phyloP scores from a whole-genome alignment of 495 filamentous ascomycete genomes.

The Aspergillus olivimuriae region DNA sequence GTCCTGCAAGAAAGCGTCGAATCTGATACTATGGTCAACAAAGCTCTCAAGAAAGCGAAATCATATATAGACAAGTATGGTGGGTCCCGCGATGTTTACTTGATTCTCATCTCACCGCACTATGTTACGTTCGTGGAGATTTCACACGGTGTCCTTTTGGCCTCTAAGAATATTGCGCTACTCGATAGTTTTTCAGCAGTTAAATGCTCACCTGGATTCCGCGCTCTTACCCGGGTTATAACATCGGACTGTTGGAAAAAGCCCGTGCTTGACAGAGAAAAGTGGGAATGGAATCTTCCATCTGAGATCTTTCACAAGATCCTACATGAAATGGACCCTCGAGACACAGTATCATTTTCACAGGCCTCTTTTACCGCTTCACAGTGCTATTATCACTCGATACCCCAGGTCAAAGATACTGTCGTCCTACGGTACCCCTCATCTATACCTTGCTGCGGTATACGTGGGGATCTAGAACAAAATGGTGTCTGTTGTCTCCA shows the following conservation, averaged over 20 bases:
- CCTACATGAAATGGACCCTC: conserved; percentile 4
- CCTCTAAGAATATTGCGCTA: conserved; percentile 3
- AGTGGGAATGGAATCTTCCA: conserved; percentile 4
- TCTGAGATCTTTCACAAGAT: conserved; percentile 10
- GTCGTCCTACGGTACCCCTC: conserved; percentile 3
- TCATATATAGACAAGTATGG: conserved; percentile 1
- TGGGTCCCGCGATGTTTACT: not conserved
- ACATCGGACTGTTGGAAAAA: conserved; percentile 12
- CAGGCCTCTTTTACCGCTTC: conserved; percentile 7
- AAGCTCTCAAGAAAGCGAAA: conserved; percentile 9
- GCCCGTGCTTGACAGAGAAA: conserved; percentile 2
- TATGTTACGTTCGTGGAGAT: conserved; percentile 8
- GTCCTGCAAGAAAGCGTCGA: conserved; percentile 7
- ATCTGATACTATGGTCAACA: conserved; percentile 8
- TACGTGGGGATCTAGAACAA: not conserved
- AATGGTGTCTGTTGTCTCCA: conserved; percentile 4
- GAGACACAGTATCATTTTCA: conserved; percentile 12
- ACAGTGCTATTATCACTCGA: conserved; percentile 10
- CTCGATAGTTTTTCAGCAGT: conserved; percentile 6
- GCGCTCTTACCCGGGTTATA: conserved; percentile 9
- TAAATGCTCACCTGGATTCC: conserved; percentile 10
- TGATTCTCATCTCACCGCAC: conserved; percentile 8
- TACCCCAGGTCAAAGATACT: conserved; percentile 6
- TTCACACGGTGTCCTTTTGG: not conserved
- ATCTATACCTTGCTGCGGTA: conserved; percentile 9